Base-by-base conservation (phyloP, 2,329 filamentous ascomycete species). In the Botrytis fragariae region DNA sequence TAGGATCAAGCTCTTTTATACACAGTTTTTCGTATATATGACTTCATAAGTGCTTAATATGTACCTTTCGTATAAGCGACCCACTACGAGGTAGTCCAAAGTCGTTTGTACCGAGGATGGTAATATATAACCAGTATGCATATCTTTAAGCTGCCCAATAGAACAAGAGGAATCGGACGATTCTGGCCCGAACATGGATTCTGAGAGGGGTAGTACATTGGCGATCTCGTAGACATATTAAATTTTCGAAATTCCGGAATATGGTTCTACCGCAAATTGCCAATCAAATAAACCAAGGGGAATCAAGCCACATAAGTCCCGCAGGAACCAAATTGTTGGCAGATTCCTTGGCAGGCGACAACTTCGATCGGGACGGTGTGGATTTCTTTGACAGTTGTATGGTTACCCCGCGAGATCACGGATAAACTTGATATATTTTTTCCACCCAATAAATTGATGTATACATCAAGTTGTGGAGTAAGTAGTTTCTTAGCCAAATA, bases 171-270 rank as follows among this genome's bases (percentile, higher is more conserved):
- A 48, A 48, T 48, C 61, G 70, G 45, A 45, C 37, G n/a, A 44
- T 35, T 42, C 60, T 67, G 45, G n/a, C 45, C 70, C 70, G 70
- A 72, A 72, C 48, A 44, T 67, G 64, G n/a, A 39, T 51, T 16
- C 45, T 29, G 18, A 42, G 48, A 68, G 65, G 65, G 65, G 48
- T 68, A 67, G 45, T 42, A 54, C 64, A 29, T 64, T 67, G 64
- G 45, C 45, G 29, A 68, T 57, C n/a, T 14, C 35, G 29, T 22
- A 18, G 20, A 25, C 16, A 67, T 54, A 29, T 67, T 54, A 67
- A 54, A 7, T 9, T 67, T 9, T 67, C 25, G 16, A 20, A 37
- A 14, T 35, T 32, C 9, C 48, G 65, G 48, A 68, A 68, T 57
- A 57, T 57, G 48, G 65, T 42, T 68, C 35, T 57, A 25, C 65